These are phyloP conservation scores for Aureobasidium subglaciale DNA, from an alignment of 2,329 filamentous ascomycete genomes.

Conservation along the genomic window DNA sequence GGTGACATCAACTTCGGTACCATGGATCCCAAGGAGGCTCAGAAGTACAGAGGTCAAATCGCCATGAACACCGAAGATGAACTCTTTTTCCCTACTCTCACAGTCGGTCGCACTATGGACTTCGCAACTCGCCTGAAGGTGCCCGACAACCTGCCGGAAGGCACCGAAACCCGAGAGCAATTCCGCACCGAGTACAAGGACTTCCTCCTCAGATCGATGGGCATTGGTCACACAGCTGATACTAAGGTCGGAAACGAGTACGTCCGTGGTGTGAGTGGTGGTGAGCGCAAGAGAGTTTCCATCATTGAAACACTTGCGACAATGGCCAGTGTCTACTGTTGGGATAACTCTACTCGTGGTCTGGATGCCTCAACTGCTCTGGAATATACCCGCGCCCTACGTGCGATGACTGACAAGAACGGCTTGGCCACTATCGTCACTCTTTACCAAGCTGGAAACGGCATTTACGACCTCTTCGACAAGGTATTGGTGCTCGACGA, in stretches of 20 bases:
- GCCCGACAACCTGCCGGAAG: constrained; percentile 35
- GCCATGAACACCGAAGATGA: constrained; percentile 43
- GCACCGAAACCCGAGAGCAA: constrained; percentile 35
- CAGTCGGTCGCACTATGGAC: constrained; percentile 48
- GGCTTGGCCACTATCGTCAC: constrained; percentile 56
- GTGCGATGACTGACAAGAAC: constrained; percentile 56
- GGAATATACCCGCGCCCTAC: constrained; percentile 51
- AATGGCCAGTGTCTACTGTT: constrained; percentile 53
- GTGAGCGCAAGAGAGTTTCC: constrained; percentile 62
- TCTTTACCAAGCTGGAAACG: constrained; percentile 63
- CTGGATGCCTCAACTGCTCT: constrained; percentile 60
- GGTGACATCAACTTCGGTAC: constrained; percentile 47
- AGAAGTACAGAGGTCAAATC: constrained; percentile 39
- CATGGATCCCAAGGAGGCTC: constrained; percentile 35
- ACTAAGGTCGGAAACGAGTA: constrained; percentile 64
- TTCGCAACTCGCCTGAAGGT: constrained; percentile 49
- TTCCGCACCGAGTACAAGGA: constrained; percentile 42
- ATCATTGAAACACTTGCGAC: constrained; percentile 59
- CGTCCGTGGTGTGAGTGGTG: constrained; percentile 59
- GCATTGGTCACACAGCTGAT: constrained; percentile 52
- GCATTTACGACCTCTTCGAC: constrained; percentile 63
- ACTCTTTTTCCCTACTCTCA: constrained; percentile 50
- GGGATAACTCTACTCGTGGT: constrained; percentile 62
- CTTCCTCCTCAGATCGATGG: constrained; percentile 52
- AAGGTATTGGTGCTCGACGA: constrained; percentile 63